Base-by-base conservation (phyloP, 495 filamentous ascomycete species). In the Mycothermus thermophilus region DNA sequence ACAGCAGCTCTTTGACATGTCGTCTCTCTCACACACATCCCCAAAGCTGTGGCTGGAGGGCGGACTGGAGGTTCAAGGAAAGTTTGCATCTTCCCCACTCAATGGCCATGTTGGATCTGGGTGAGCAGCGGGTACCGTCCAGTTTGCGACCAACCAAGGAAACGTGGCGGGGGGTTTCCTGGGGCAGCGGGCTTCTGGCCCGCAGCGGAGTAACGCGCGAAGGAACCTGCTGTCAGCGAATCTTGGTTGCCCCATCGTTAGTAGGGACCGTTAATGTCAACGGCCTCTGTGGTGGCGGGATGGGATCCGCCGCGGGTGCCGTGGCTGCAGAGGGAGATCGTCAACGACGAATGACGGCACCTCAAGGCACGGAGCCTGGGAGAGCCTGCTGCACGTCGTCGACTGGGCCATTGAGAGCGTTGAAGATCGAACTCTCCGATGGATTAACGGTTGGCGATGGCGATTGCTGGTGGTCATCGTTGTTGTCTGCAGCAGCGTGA, bases 221-320 rank as follows among this genome's bases (percentile, higher is more conserved):
- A n/a, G n/a, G 38, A 38, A 51, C 50, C 50, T 36, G 26, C 34
- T 26, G 3, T 44, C 12, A 21, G 20, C 41, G 38, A 49, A 55
- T 55, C 51, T 55, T 55, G 51, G 51, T 55, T 55, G 35, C 15
- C 41, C 46, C n/a, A n/a, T n/a, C n/a, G n/a, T n/a, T n/a, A n/a
- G n/a, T n/a, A n/a, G n/a, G n/a, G n/a, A n/a, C n/a, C n/a, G n/a
- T n/a, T n/a, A n/a, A 47, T 49, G 50, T 42, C 40, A 37, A 27
- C 41, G 11, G 24, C 34, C 44, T 33, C 38, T 21, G 40, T 32
- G 40, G 37, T 37, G 47, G 37, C 32, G 36, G 33, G 11, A 40
- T 38, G 36, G 37, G 31, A 40, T 34, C 35, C 32, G 35, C 24
- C 27, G 27, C 27, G 21, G 30, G 18, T 42, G 39, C 43, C 39